phyloP scores from a whole-genome alignment of 2,329 filamentous ascomycete species.

The Fusarium siculi region DNA sequence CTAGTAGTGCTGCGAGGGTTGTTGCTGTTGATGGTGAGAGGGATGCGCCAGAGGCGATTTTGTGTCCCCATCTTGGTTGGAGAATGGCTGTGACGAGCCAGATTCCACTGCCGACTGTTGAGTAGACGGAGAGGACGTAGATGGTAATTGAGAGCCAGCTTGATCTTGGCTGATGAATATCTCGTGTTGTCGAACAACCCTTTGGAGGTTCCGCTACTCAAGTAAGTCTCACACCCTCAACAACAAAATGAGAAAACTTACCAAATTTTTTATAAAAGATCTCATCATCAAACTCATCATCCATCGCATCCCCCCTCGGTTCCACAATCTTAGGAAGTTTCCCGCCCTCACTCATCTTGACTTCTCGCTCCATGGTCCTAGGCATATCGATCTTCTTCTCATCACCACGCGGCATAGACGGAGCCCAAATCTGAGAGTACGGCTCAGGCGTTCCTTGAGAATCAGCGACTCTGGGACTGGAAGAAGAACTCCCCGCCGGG shows the following conservation, averaged over 20 bases:
- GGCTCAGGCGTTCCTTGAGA: constrained; percentile 25
- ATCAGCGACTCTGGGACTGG: constrained; percentile 20
- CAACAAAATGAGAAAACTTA: constrained; percentile 19
- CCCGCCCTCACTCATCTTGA: neutral
- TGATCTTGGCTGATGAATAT: constrained; percentile 46
- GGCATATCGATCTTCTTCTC: constrained; percentile 17
- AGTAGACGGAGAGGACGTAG: constrained; percentile 66
- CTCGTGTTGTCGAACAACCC: constrained; percentile 48
- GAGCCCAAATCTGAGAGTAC: constrained; percentile 37
- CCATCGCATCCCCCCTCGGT: constrained; percentile 23
- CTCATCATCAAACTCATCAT: constrained; percentile 46
- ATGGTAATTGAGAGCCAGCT: constrained; percentile 63
- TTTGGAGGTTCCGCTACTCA: constrained; percentile 44
- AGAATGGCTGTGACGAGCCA: constrained; percentile 71
- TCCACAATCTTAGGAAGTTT: constrained; percentile 20
- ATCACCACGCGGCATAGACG: constrained; percentile 31
- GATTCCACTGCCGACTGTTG: constrained; percentile 71
- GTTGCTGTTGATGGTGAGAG: constrained; percentile 73
- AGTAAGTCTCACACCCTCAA: neutral
- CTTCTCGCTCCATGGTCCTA: neutral
- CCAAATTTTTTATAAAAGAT: constrained; percentile 48
- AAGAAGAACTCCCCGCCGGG: constrained; percentile 10
- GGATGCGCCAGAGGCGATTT: constrained; percentile 63
- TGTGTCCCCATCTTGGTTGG: constrained; percentile 70
- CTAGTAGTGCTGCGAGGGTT: constrained; percentile 73